phyloP scores from a whole-genome alignment of 2,329 filamentous ascomycete species.

The Cyclaneusma minus region DNA sequence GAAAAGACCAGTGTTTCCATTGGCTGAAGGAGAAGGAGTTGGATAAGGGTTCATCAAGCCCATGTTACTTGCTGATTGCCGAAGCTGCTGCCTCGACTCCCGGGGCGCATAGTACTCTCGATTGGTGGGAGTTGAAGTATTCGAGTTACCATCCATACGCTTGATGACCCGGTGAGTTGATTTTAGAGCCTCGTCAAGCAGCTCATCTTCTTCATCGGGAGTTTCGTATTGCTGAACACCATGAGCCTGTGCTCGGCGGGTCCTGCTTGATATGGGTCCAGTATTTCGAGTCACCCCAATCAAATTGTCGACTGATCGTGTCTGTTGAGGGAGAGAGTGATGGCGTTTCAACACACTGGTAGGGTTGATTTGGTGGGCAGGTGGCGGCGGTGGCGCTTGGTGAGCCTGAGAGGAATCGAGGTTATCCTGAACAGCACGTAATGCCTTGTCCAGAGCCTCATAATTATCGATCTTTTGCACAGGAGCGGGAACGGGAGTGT shows the following conservation, averaged over 20 bases:
- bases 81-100: conserved; percentile 32
- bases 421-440: conserved; percentile 37
- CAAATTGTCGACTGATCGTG: conserved; percentile 48
- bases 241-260: conserved; percentile 59
- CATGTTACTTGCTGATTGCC: conserved; percentile 50
- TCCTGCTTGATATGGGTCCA: conserved; percentile 61
- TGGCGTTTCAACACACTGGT: conserved; percentile 44
- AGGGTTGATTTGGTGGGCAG: conserved; percentile 33
- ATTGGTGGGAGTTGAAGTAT: no score
- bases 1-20: conserved; percentile 62
- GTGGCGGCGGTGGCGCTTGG: conserved; percentile 28
- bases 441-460: conserved; percentile 43
- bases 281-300: conserved; percentile 34
- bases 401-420: conserved; percentile 24
- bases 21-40: conserved; percentile 64
- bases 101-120: no score
- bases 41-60: conserved; percentile 46
- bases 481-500: conserved; percentile 28
- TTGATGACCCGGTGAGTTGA: conserved; percentile 63
- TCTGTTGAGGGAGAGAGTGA: conserved; percentile 46
- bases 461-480: conserved; percentile 38
- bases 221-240: conserved; percentile 81
- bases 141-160: conserved; percentile 36
- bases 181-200: conserved; percentile 75
- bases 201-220: conserved; percentile 89